Evolutionary conservation across 768 basidiomycete species (phyloP).

Genomic region (Leccinum uliginosum): DNA sequence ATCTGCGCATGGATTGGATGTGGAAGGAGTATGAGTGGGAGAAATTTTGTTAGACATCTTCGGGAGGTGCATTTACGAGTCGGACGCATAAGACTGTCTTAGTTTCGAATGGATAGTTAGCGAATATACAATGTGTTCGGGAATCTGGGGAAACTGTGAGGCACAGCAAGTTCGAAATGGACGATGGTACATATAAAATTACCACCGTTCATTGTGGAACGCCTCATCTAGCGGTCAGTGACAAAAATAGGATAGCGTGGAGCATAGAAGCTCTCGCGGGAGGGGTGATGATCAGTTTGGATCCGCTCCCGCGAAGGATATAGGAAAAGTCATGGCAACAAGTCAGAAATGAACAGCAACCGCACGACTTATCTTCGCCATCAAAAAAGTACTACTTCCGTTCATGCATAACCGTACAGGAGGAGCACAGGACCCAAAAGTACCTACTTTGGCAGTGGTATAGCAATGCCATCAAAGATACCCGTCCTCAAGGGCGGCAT

Average conservation of each 20-base stretch:
- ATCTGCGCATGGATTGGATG: background rate
- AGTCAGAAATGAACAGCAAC: background rate
- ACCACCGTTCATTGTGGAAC: background rate
- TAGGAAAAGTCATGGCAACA: too few species aligned
- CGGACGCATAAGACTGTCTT: background rate
- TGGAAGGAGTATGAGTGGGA: background rate
- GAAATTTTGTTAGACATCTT: background rate
- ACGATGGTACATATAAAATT: too few species aligned
- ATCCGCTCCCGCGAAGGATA: background rate
- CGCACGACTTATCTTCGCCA: background rate
- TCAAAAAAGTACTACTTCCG: background rate
- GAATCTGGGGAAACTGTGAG: too few species aligned
- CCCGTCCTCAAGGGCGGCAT: conserved; percentile 15
- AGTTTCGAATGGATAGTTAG: background rate
- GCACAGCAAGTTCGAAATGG: too few species aligned
- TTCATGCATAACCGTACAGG: background rate
- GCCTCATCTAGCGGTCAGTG: background rate
- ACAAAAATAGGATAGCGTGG: background rate
- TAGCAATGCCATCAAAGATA: conserved; percentile 10
- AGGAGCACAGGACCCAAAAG: background rate
- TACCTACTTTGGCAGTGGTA: background rate
- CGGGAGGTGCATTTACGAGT: background rate
- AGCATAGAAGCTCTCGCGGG: background rate
- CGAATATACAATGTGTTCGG: background rate
- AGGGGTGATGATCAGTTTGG: background rate